Conservation (phyloP, 2,329 filamentous ascomycete genomes). For the Sarocladiaceae sp. region DNA sequence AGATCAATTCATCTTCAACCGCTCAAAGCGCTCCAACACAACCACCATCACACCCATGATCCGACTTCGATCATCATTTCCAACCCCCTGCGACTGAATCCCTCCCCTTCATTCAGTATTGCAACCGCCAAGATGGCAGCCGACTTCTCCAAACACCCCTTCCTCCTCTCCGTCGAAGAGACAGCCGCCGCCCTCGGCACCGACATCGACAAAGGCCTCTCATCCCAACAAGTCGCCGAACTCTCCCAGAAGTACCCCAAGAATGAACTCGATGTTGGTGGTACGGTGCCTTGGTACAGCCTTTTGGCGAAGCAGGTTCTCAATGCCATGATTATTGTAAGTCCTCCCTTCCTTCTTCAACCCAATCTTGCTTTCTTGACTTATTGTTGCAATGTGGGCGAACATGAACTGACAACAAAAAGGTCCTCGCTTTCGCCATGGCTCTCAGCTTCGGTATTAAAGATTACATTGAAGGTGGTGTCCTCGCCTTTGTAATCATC, state of each 20-base stretch:
- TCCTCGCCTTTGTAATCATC: constrained; percentile 62
- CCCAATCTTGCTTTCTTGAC: background rate
- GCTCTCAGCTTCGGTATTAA: constrained; percentile 63
- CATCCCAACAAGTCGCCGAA: constrained; percentile 52
- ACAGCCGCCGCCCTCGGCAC: constrained; percentile 60
- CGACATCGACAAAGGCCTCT: constrained; percentile 64
- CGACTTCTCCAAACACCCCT: constrained; percentile 52
- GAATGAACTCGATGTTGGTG: constrained; percentile 68
- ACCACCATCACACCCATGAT: background rate
- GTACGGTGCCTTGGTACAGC: constrained; percentile 64
- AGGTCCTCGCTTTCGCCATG: constrained; percentile 77
- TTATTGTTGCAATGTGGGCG: background rate
- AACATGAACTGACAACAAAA: background rate
- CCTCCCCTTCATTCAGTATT: no score
- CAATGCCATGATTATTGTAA: constrained; percentile 73
- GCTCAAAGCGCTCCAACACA: no score
- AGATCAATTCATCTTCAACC: no score
- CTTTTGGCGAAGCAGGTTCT: constrained; percentile 69
- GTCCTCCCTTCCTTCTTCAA: constrained; percentile 25
- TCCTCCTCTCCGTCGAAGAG: constrained; percentile 56
- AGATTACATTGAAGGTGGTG: constrained; percentile 64
- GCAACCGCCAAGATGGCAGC: constrained; percentile 33
- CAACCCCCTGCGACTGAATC: background rate
- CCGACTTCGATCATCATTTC: background rate
- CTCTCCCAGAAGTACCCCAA: constrained; percentile 57